Conservation (phyloP, 2,329 filamentous ascomycete genomes). For the Ophiocordyceps robertsii region DNA sequence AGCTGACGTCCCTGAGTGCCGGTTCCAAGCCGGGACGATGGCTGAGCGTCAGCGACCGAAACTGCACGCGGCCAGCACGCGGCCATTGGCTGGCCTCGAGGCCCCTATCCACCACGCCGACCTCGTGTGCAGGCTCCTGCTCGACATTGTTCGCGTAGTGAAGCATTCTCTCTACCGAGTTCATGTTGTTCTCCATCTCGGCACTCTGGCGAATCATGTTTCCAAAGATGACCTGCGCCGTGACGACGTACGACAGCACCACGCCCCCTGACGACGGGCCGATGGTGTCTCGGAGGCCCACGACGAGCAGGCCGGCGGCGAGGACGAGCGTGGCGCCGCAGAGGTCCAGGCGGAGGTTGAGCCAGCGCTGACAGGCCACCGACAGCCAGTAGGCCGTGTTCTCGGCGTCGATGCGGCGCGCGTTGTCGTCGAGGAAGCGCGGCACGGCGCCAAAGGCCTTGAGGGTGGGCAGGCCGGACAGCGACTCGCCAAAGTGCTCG, state of each 20-base stretch:
- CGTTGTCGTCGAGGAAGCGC: conserved; percentile 58
- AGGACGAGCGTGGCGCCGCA: conserved; percentile 80
- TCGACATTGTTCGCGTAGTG: conserved; percentile 82
- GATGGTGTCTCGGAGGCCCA: conserved; percentile 79
- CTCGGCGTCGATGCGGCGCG: conserved; percentile 74
- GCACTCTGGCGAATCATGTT: conserved; percentile 63
- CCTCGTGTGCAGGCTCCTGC: conserved; percentile 71
- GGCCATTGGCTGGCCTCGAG: conserved; percentile 56
- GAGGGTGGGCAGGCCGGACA: conserved; percentile 73
- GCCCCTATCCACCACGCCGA: conserved; percentile 36
- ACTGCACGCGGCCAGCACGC: conserved; percentile 67
- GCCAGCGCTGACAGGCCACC: conserved; percentile 90
- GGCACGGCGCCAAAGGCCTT: conserved; percentile 75
- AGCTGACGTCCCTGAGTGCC: conserved; percentile 55
- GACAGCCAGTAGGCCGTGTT: conserved; percentile 89
- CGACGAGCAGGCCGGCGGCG: conserved; percentile 76
- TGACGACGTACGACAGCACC: conserved; percentile 81
- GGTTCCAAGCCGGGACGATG: conserved; percentile 61
- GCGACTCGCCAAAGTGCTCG: conserved; percentile 79
- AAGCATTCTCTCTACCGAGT: conserved; percentile 79
- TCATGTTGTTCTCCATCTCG: conserved; percentile 97
- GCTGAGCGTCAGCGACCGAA: conserved; percentile 65
- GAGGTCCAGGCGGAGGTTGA: conserved; percentile 70
- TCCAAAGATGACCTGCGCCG: conserved; percentile 56
- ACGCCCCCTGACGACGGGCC: conserved; percentile 74